Evolutionary conservation across 371 early-diverging fungal genomes (phyloP).

Genomic region (Aphelidium insulamus): DNA sequence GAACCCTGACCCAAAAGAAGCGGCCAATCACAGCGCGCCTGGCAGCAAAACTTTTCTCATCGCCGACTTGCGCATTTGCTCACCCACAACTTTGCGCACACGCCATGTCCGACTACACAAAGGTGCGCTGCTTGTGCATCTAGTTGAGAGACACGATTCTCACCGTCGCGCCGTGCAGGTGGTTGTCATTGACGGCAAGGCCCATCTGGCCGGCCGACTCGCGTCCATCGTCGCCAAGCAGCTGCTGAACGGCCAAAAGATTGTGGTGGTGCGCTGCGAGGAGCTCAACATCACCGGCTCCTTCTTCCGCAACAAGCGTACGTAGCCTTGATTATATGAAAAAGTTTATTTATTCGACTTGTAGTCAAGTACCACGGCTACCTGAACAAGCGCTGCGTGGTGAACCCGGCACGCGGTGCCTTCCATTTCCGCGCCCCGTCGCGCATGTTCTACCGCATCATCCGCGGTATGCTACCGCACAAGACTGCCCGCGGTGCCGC

Average conservation of each 20-base stretch:
- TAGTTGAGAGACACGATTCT: no score
- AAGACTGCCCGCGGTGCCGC: slow-evolving; percentile 95
- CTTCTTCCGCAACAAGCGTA: slow-evolving; percentile 97
- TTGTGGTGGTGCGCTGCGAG: slow-evolving; percentile 96
- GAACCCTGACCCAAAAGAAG: no score
- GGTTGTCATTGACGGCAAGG: slow-evolving; percentile 98
- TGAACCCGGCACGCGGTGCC: slow-evolving; percentile 95
- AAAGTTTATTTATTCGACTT: background rate
- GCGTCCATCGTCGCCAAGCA: slow-evolving; percentile 97
- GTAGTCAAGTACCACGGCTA: slow-evolving; percentile 86
- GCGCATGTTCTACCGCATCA: slow-evolving; percentile 90
- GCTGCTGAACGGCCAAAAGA: slow-evolving; percentile 90
- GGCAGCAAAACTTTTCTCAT: no score
- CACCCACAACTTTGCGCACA: no score
- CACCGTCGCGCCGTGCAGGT: no score
- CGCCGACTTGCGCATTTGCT: no score
- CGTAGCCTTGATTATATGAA: slow-evolving; percentile 10
- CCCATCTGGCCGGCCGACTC: slow-evolving; percentile 97
- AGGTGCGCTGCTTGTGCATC: no score
- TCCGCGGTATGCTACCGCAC: slow-evolving; percentile 99
- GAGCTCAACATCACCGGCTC: slow-evolving; percentile 93
- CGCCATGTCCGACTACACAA: no score
- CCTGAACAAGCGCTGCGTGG: slow-evolving; percentile 95
- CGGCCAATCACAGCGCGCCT: no score
- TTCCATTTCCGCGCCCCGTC: slow-evolving; percentile 99